Conservation (phyloP, 148 eudicot species). For the Rhododendron griersonianum region DNA sequence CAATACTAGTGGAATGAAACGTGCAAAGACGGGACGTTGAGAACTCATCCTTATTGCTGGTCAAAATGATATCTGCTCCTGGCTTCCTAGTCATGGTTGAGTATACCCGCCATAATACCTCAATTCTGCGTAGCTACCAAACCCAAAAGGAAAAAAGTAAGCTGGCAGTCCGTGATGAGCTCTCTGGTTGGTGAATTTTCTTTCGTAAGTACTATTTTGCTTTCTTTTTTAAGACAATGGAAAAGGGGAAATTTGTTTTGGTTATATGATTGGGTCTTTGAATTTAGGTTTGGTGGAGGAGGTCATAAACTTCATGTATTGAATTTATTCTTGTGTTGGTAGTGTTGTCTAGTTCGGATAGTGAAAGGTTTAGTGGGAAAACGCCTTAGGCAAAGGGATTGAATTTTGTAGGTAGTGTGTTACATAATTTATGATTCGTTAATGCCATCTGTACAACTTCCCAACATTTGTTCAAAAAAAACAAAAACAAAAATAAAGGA, state of each 20-base stretch:
- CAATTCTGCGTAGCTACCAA: neutral
- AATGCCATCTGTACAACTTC: neutral
- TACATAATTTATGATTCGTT: neutral
- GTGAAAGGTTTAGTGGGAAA: neutral
- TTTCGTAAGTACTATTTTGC: slow-evolving; percentile 15
- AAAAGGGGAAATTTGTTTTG: neutral
- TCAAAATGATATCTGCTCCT: slow-evolving; percentile 6
- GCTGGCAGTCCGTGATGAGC: slow-evolving; percentile 24
- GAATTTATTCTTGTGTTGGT: slow-evolving; percentile 56
- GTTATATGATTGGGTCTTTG: slow-evolving; percentile 10
- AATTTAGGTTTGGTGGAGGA: slow-evolving; percentile 9
- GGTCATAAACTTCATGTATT: slow-evolving; percentile 32
- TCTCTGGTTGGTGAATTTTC: slow-evolving; percentile 26
- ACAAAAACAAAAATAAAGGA: neutral
- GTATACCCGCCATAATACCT: slow-evolving; percentile 8
- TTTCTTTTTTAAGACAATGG: slow-evolving; percentile 14
- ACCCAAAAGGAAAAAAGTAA: neutral
- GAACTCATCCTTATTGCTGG: neutral
- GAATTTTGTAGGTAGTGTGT: neutral
- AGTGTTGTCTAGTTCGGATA: slow-evolving; percentile 21
- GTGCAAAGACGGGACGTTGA: slow-evolving; percentile 79
- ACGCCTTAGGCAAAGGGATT: neutral
- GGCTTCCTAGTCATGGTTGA: slow-evolving; percentile 8
- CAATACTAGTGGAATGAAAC: slow-evolving; percentile 87
- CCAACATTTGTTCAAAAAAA: neutral